These are phyloP conservation scores for Ziziphus jujuba DNA, from an alignment of 306 rosid species.

Conservation along the genomic window DNA sequence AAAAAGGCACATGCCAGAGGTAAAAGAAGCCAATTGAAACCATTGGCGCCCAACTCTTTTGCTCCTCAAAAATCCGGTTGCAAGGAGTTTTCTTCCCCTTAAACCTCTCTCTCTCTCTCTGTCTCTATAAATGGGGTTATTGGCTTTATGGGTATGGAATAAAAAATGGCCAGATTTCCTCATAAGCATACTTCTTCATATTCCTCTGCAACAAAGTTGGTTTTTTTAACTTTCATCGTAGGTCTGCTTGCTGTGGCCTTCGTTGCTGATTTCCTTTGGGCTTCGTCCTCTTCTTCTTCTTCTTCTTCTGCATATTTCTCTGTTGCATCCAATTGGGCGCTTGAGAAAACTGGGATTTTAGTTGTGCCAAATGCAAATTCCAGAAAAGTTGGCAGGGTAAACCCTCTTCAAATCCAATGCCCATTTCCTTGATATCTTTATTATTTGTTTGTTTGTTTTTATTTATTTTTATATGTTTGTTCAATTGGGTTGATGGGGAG, in stretches of 20 bases:
- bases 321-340: slow-evolving; percentile 48
- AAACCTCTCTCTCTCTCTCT: slow-evolving; percentile 1
- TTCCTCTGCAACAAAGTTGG: slow-evolving; percentile 27
- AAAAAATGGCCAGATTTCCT: slow-evolving; percentile 42
- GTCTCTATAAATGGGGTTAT: slow-evolving; percentile 21
- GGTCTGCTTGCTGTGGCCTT: slow-evolving; percentile 45
- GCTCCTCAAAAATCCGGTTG: slow-evolving; percentile 15
- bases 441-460: neutral
- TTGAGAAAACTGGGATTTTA: slow-evolving; percentile 20
- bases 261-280: slow-evolving; percentile 50
- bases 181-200: slow-evolving; percentile 30
- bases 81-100: neutral
- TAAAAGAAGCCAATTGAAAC: slow-evolving; percentile 19
- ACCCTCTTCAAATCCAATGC: neutral
- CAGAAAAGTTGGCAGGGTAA: slow-evolving; percentile 22
- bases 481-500: neutral
- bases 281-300: slow-evolving; percentile 49
- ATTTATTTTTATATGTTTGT: too few species aligned
- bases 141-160: slow-evolving; percentile 1
- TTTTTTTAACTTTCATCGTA: slow-evolving; percentile 35
- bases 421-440: neutral
- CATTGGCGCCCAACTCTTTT: slow-evolving; percentile 59
- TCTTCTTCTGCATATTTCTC: slow-evolving; percentile 25
- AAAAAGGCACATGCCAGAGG: neutral
- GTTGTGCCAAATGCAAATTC: slow-evolving; percentile 30